Percentiles rank a stretch among this genome's conserved stretches.
Conservation (phyloP, 441 rosid genomes). For the Aquilaria agallochum region DNA sequence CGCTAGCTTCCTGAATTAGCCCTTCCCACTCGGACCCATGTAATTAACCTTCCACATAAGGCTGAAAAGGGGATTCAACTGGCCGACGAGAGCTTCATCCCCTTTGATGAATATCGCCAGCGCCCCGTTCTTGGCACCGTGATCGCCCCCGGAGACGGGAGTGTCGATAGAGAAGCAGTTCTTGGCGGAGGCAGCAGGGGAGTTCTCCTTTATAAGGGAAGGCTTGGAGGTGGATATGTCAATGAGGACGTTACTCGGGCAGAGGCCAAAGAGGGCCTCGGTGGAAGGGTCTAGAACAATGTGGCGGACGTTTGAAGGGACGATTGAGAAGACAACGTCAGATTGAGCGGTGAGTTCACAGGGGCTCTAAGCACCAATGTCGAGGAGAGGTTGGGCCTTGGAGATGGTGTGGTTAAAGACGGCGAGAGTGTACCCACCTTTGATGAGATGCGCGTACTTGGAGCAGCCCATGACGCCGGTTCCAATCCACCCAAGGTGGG, state of each 20-base stretch:
- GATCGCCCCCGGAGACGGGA: constrained; percentile 85
- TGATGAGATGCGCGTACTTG: constrained; percentile 70
- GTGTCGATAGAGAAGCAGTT: constrained; percentile 57
- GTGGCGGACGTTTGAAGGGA: no score
- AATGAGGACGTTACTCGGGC: constrained; percentile 64
- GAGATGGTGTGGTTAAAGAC: no score
- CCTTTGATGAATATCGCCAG: no score
- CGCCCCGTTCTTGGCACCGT: constrained; percentile 43
- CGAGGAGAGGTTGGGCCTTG: no score
- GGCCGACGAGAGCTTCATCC: no score
- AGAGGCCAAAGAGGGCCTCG: constrained; percentile 39
- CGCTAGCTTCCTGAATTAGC: no score
- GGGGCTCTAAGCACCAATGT: constrained; percentile 56
- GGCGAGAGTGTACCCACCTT: no score
- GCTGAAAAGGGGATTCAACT: no score
- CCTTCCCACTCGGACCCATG: no score
- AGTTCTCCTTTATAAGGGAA: constrained; percentile 65
- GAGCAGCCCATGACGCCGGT: constrained; percentile 85
- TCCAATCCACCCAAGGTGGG: constrained; percentile 90
- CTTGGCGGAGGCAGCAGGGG: constrained; percentile 20
- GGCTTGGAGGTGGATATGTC: constrained; percentile 96
- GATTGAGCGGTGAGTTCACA: constrained; percentile 60
- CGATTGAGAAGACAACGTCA: constrained; percentile 42
- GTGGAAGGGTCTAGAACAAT: no score
- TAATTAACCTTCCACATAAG: no score